Base-by-base conservation (phyloP, 139 green algal species). In the Auxenochlorella pyrenoidosa region DNA sequence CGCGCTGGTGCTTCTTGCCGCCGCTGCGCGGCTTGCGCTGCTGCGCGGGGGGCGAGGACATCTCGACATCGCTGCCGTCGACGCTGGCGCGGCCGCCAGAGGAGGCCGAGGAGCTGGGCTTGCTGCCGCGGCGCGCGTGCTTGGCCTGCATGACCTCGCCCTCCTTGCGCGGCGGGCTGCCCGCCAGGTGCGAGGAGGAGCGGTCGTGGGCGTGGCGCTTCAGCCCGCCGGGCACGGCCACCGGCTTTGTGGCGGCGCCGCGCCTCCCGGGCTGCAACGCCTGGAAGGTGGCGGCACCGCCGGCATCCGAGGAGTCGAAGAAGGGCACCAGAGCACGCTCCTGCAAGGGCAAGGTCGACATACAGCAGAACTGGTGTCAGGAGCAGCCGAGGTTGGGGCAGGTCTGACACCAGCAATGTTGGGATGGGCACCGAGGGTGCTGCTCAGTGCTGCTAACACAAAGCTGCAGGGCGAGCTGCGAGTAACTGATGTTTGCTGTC, bases 281-380 rank as follows among this genome's bases (percentile, higher is more conserved):
- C 65, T 79, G 63, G 65, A 28, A 78, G 40, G 2, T 47, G 41
- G 41, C 13, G 58, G 59, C 26, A n/a, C n/a, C n/a, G 79, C n/a
- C 26, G 58, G 79, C 79, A 21, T 75, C 59, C 0, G 54, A 83
- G 19, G 84, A 60, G 38, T 86, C 83, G 28, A 91, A 91, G 71
- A 85, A 91, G 59, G 88, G 88, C 51, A 91, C 88, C 16, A 91
- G 68, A 12, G 51, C 16, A n/a, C 88, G 88, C 68, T 91, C 88
- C 88, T 88, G 84, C 38, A 83, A 16, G 24, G 47, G 30, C 3
- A 5, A 15, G 47, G 24, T 26, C 24, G 54, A 36, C 10, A 54
- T 54, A n/a, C n/a, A n/a, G n/a, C n/a, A n/a, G n/a, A n/a, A n/a
- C n/a, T n/a, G n/a, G n/a, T n/a, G n/a, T n/a, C n/a, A n/a, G n/a